phyloP scores from a whole-genome alignment of 306 rosid genomes.

The Prunus mongolica region DNA sequence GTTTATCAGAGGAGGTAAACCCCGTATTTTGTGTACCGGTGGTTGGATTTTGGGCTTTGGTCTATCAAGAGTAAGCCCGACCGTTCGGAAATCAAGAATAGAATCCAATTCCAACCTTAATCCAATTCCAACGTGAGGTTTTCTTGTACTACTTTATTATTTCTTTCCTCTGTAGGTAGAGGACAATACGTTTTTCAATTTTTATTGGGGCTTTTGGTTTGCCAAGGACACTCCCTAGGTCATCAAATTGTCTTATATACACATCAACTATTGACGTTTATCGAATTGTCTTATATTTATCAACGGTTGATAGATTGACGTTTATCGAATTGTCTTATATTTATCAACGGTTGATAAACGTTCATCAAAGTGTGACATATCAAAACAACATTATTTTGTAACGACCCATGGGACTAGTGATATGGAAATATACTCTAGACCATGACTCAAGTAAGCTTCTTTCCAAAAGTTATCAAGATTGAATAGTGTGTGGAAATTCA shows the following conservation, averaged over 20 bases:
- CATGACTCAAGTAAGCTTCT: not conserved
- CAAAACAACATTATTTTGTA: too few relatives aligned
- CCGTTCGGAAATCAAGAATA: not conserved
- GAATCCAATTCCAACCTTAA: too few relatives aligned
- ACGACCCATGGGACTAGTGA: too few relatives aligned
- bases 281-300: too few relatives aligned
- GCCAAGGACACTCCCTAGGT: too few relatives aligned
- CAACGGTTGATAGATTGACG: not conserved
- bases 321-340: too few relatives aligned
- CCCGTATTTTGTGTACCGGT: not conserved
- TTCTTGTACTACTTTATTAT: too few relatives aligned
- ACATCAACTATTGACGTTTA: not conserved
- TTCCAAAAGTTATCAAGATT: too few relatives aligned
- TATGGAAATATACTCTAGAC: not conserved
- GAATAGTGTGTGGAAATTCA: too few relatives aligned
- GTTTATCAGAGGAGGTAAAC: not conserved
- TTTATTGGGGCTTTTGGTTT: too few relatives aligned
- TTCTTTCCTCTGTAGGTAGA: not conserved
- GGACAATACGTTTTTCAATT: not conserved
- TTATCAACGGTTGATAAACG: not conserved
- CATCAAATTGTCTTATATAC: not conserved
- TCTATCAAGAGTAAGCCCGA: not conserved
- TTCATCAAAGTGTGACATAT: too few relatives aligned
- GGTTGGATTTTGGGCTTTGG: not conserved
- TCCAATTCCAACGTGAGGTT: not conserved